A percentile compares a stretch with the other conserved stretches of the same genome.
Evolutionary conservation across 768 basidiomycete species (phyloP).

Genomic region (Hygrocybe punicea): DNA sequence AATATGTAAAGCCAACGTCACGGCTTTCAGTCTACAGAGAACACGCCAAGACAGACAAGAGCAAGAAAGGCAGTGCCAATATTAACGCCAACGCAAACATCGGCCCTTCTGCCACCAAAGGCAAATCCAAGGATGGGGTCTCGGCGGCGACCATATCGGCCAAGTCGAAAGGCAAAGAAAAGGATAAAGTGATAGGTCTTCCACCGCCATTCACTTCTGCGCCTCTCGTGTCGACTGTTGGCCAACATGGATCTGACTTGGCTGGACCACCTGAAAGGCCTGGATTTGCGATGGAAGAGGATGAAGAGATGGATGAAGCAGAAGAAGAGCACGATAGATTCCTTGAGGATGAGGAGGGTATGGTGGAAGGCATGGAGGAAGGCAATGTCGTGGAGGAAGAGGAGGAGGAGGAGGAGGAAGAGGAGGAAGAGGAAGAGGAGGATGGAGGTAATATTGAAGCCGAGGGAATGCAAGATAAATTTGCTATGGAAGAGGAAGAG

Average conservation of each 20-base stretch:
- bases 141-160: slow-evolving; percentile 23
- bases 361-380: slow-evolving; percentile 32
- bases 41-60: slow-evolving; percentile 58
- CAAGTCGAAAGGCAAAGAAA: slow-evolving; percentile 35
- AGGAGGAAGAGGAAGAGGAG: slow-evolving; percentile 37
- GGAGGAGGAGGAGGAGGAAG: slow-evolving; percentile 38
- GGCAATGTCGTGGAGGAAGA: slow-evolving; percentile 35
- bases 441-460: slow-evolving; percentile 41
- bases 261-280: slow-evolving; percentile 21
- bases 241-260: neutral
- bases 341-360: slow-evolving; percentile 24
- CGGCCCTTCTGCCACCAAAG: neutral
- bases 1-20: neutral
- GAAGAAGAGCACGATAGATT: neutral
- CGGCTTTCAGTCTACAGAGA: slow-evolving; percentile 59
- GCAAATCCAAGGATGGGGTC: slow-evolving; percentile 3
- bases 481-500: slow-evolving; percentile 46
- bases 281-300: slow-evolving; percentile 21
- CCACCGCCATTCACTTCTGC: slow-evolving; percentile 32
- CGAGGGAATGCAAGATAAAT: slow-evolving; percentile 41
- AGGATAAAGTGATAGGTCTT: slow-evolving; percentile 33
- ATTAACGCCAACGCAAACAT: slow-evolving; percentile 9
- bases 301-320: slow-evolving; percentile 13
- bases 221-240: slow-evolving; percentile 18
- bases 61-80: slow-evolving; percentile 36